Evolutionary conservation across 768 basidiomycete genomes (phyloP).

Genomic region (Tylopilus subfusipes): DNA sequence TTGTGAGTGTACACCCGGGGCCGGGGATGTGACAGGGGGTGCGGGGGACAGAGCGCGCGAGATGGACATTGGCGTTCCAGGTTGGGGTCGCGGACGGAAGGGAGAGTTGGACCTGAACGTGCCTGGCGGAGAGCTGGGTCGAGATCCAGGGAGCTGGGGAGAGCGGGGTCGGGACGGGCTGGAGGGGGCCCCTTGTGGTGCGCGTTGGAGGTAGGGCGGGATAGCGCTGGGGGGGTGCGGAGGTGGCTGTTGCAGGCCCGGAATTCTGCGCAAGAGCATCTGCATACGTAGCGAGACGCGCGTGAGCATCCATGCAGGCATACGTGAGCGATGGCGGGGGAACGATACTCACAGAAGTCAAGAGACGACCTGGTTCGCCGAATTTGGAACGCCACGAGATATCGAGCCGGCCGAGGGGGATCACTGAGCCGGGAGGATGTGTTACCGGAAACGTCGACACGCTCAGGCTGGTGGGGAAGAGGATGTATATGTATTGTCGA

Average conservation of each 20-base stretch:
- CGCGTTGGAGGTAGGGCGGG: constrained; percentile 71
- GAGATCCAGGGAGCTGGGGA: constrained; percentile 48
- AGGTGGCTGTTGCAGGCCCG: constrained; percentile 40
- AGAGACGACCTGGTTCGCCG: constrained; percentile 80
- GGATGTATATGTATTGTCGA: constrained; percentile 84
- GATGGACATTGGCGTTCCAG: constrained; percentile 24
- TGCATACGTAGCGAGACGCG: constrained; percentile 13
- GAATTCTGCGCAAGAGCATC: constrained; percentile 80
- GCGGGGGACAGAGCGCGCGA: constrained; percentile 34
- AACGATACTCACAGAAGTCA: constrained; percentile 61
- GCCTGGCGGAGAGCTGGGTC: constrained; percentile 54
- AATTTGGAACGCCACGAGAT: constrained; percentile 84
- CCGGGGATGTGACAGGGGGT: constrained; percentile 22
- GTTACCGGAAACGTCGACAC: constrained; percentile 43
- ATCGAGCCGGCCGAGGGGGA: constrained; percentile 84
- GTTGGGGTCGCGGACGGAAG: constrained; percentile 33
- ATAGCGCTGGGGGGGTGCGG: constrained; percentile 64
- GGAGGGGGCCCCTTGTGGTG: constrained; percentile 33
- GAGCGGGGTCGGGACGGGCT: constrained; percentile 55
- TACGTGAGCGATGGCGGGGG: background rate
- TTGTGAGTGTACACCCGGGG: constrained; percentile 11
- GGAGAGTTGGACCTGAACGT: constrained; percentile 45
- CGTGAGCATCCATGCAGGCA: background rate
- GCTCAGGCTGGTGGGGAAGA: constrained; percentile 46
- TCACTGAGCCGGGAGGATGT: constrained; percentile 63